Evolutionary conservation across 225 moss, liverwort and hornwort species (phyloP).

Genomic region (Polytrichum formosum): DNA sequence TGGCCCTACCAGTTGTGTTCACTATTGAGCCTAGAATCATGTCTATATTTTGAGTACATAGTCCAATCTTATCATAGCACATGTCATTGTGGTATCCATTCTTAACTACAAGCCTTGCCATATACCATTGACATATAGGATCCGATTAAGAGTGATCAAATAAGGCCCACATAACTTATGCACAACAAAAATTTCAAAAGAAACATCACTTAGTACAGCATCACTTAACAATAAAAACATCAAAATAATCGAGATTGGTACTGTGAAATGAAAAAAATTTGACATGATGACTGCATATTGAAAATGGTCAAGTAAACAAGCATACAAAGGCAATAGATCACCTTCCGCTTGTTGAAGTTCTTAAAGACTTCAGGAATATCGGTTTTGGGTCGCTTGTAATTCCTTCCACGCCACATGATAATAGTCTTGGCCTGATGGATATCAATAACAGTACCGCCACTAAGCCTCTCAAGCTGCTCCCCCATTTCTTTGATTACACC

Average conservation of each 20-base stretch:
- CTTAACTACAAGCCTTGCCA: no score
- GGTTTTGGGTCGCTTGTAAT: constrained; percentile 84
- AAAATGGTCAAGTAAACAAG: not conserved
- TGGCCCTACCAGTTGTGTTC: no score
- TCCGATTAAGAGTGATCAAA: no score
- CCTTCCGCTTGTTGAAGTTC: constrained; percentile 97
- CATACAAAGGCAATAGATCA: constrained; percentile 8
- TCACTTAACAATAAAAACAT: not conserved
- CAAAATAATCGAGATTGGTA: not conserved
- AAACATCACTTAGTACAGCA: not conserved
- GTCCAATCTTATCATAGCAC: no score
- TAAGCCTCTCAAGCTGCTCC: constrained; percentile 79
- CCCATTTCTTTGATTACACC: constrained; percentile 89
- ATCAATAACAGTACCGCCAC: constrained; percentile 81
- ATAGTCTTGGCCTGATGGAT: constrained; percentile 88
- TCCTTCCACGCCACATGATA: constrained; percentile 93
- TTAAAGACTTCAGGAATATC: constrained; percentile 81
- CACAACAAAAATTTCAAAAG: not conserved
- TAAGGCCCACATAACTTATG: not conserved
- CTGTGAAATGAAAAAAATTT: no score
- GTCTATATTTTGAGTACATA: no score
- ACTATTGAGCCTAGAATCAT: no score
- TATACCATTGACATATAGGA: no score
- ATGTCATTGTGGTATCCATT: no score
- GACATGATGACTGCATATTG: not conserved